Evolutionary conservation across 2,329 filamentous ascomycete genomes (phyloP).

Genomic region (Sporothrix sp.): DNA sequence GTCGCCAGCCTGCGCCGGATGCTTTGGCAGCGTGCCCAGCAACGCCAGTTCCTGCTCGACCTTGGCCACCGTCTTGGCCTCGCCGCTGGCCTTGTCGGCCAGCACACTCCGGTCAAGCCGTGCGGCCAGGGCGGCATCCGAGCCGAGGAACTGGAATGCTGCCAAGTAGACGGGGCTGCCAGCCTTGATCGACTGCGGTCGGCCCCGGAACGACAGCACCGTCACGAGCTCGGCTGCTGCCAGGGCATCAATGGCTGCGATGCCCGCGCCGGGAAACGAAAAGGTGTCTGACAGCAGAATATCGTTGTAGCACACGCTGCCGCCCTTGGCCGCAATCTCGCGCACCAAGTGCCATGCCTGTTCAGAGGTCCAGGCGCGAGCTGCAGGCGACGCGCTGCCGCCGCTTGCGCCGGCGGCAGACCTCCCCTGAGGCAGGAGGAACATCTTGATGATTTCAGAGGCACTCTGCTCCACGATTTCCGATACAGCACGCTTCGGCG

Average conservation of each 20-base stretch:
- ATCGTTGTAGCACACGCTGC: constrained; percentile 72
- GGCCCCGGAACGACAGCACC: constrained; percentile 61
- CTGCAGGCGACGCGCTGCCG: constrained; percentile 12
- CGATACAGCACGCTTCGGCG: constrained; percentile 65
- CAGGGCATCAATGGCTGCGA: constrained; percentile 67
- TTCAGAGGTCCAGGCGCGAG: constrained; percentile 59
- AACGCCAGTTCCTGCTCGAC: constrained; percentile 66
- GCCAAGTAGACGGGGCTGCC: constrained; percentile 81
- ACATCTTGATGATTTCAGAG: constrained; percentile 88
- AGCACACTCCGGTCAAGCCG: constrained; percentile 65
- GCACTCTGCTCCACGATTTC: constrained; percentile 86
- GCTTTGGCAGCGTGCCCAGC: constrained; percentile 59
- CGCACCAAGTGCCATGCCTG: constrained; percentile 90
- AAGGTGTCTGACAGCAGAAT: constrained; percentile 70
- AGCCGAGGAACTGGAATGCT: constrained; percentile 63
- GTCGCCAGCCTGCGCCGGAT: constrained; percentile 56
- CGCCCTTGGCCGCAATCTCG: constrained; percentile 49
- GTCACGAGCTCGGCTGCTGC: constrained; percentile 80
- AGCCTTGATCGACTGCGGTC: constrained; percentile 66
- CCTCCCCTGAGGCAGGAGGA: constrained; percentile 55
- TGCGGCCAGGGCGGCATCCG: constrained; percentile 63
- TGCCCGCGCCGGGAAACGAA: constrained; percentile 54
- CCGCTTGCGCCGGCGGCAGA: constrained; percentile 18
- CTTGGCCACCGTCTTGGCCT: constrained; percentile 66
- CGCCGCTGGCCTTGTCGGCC: constrained; percentile 57